Evolutionary conservation across 2,329 filamentous ascomycete genomes (phyloP).

Genomic region (Aspergillus fijiensis): DNA sequence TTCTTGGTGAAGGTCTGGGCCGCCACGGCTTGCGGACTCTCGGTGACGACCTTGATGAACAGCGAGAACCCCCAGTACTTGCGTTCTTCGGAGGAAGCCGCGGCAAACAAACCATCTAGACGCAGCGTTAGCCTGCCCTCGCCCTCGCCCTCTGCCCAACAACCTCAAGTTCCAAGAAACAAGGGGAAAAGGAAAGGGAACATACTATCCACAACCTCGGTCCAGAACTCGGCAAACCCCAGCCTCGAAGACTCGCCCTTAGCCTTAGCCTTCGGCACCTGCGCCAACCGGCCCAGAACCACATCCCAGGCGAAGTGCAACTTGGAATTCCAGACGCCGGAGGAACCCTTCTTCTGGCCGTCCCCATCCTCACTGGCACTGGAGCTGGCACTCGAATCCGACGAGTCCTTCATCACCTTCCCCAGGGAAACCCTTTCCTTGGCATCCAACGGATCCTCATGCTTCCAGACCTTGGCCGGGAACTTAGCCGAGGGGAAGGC

Average conservation of each 20-base stretch:
- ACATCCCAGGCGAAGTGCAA: constrained; percentile 87
- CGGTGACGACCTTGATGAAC: constrained; percentile 70
- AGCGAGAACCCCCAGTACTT: constrained; percentile 92
- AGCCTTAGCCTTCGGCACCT: constrained; percentile 27
- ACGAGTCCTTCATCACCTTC: constrained; percentile 72
- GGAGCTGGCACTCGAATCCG: constrained; percentile 31
- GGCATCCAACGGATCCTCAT: constrained; percentile 68
- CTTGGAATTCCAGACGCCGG: constrained; percentile 75
- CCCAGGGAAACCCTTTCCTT: constrained; percentile 69
- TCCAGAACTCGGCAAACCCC: constrained; percentile 77
- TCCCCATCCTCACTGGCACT: not conserved
- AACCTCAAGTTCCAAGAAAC: too few species aligned
- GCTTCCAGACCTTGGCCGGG: constrained; percentile 70
- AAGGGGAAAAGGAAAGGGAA: constrained; percentile 16
- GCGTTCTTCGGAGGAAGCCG: constrained; percentile 77
- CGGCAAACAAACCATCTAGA: constrained; percentile 77
- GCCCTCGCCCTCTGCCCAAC: too few species aligned
- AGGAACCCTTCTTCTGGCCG: constrained; percentile 32
- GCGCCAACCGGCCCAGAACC: constrained; percentile 57
- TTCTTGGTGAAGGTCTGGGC: constrained; percentile 75
- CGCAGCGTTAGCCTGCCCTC: constrained; percentile 22
- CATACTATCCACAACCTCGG: constrained; percentile 79
- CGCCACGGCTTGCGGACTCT: constrained; percentile 51
- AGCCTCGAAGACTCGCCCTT: constrained; percentile 35
- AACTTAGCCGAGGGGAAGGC: constrained; percentile 64